Conservation (phyloP, 2,329 filamentous ascomycete species). For the Botrytis pseudocinerea region DNA sequence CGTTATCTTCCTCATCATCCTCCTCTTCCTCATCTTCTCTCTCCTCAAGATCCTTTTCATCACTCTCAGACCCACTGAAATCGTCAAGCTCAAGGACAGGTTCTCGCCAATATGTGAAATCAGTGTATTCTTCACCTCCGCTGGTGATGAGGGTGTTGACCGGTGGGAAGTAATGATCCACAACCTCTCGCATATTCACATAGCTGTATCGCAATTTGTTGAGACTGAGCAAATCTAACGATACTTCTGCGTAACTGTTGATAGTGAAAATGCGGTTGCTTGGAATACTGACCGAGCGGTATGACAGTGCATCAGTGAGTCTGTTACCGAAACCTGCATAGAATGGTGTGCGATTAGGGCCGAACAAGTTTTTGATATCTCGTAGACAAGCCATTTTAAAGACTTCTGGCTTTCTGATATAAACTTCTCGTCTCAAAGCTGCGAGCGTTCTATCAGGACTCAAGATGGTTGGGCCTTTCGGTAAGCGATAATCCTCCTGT, state of each 20-base stretch:
- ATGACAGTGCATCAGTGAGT: slow-evolving; percentile 92
- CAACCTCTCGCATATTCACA: slow-evolving; percentile 93
- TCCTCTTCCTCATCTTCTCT: slow-evolving; percentile 53
- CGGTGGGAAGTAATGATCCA: slow-evolving; percentile 97
- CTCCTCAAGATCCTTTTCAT: slow-evolving; percentile 55
- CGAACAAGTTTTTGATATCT: slow-evolving; percentile 89
- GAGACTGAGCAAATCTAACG: slow-evolving; percentile 81
- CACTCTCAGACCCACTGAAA: slow-evolving; percentile 80
- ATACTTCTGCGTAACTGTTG: slow-evolving; percentile 96
- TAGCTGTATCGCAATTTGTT: slow-evolving; percentile 97
- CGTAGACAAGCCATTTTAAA: slow-evolving; percentile 99
- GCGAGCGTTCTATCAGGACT: slow-evolving; percentile 95
- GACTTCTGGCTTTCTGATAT: slow-evolving; percentile 92
- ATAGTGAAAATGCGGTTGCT: slow-evolving; percentile 96
- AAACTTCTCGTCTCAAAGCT: slow-evolving; percentile 86
- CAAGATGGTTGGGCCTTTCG: slow-evolving; percentile 89
- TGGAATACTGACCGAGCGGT: slow-evolving; percentile 93
- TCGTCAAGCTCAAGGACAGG: slow-evolving; percentile 80
- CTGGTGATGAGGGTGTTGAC: slow-evolving; percentile 82
- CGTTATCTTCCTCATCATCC: slow-evolving; percentile 52
- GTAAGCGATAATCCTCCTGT: slow-evolving; percentile 83
- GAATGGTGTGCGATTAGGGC: slow-evolving; percentile 75
- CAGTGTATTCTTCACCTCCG: slow-evolving; percentile 91
- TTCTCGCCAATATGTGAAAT: slow-evolving; percentile 96
- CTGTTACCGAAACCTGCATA: slow-evolving; percentile 97